Conservation (phyloP, 805 yeast genomes). For the Blastobotrys parvus region DNA sequence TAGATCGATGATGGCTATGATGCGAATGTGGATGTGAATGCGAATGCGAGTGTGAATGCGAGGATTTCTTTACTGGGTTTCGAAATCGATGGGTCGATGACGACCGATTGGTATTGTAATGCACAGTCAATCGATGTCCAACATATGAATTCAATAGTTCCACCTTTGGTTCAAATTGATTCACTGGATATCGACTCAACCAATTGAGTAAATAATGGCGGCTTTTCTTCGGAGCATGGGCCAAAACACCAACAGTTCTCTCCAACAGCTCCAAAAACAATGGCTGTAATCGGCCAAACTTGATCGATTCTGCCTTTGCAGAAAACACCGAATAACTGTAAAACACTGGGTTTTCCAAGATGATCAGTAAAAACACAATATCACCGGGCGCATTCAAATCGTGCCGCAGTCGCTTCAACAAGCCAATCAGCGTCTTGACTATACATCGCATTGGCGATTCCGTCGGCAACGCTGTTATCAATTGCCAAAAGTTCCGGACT, state of each 20-base stretch:
- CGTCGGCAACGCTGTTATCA: slow-evolving; percentile 47
- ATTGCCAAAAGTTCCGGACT: slow-evolving; percentile 37
- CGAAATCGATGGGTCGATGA: not conserved
- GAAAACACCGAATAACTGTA: slow-evolving; percentile 15
- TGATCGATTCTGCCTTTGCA: slow-evolving; percentile 3
- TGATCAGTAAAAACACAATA: slow-evolving; percentile 52
- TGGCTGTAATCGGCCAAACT: slow-evolving; percentile 32
- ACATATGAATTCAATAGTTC: slow-evolving; percentile 68
- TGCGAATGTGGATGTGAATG: not conserved
- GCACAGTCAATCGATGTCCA: slow-evolving; percentile 59
- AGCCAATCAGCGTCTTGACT: slow-evolving; percentile 41
- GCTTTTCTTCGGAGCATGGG: slow-evolving; percentile 37
- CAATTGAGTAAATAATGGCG: slow-evolving; percentile 45
- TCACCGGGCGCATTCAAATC: slow-evolving; percentile 34
- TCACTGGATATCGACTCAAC: slow-evolving; percentile 40
- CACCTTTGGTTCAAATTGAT: slow-evolving; percentile 44
- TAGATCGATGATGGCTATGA: not conserved
- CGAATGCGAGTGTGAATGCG: not conserved
- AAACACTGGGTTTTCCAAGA: slow-evolving; percentile 62
- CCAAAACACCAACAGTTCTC: slow-evolving; percentile 57
- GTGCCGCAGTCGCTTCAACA: slow-evolving; percentile 43
- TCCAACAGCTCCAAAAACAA: slow-evolving; percentile 54
- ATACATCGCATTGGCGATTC: slow-evolving; percentile 52
- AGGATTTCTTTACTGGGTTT: not conserved
- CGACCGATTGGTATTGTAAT: slow-evolving; percentile 11